Conservation (phyloP, 805 yeast species). For the Ogataea ganodermae region DNA sequence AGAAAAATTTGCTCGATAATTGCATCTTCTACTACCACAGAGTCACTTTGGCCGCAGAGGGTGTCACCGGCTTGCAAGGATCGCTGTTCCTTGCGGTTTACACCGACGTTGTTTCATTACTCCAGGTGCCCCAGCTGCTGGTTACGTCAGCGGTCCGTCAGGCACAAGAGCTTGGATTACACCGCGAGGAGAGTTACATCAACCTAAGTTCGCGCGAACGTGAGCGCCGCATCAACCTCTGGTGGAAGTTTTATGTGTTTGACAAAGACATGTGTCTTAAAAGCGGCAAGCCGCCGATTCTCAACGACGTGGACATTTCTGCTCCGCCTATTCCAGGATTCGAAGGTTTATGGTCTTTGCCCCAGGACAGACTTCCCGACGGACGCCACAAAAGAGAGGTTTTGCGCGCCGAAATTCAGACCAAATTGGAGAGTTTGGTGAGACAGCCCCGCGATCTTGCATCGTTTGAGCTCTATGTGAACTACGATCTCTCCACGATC, state of each 20-base stretch:
- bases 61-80: constrained; percentile 52
- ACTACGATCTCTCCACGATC: constrained; percentile 28
- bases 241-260: constrained; percentile 50
- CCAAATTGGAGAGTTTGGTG: constrained; percentile 12
- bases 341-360: constrained; percentile 26
- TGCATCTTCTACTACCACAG: constrained; percentile 56
- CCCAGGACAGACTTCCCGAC: constrained; percentile 11
- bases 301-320: constrained; percentile 43
- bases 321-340: constrained; percentile 31
- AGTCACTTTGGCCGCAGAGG: constrained; percentile 51
- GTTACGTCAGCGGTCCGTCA: constrained; percentile 50
- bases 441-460: neutral
- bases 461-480: constrained; percentile 18
- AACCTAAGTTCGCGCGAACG: constrained; percentile 41
- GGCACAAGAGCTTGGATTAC: constrained; percentile 60
- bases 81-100: constrained; percentile 48
- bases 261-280: constrained; percentile 49
- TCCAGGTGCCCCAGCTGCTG: constrained; percentile 45
- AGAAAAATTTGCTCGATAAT: constrained; percentile 37
- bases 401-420: constrained; percentile 6
- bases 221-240: constrained; percentile 41
- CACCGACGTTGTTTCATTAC: constrained; percentile 34
- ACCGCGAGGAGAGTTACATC: constrained; percentile 46
- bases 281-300: constrained; percentile 51
- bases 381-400: constrained; percentile 18